These are phyloP conservation scores for Xylaria sp. DNA, from an alignment of 2,329 filamentous ascomycete species.

Conservation along the genomic window DNA sequence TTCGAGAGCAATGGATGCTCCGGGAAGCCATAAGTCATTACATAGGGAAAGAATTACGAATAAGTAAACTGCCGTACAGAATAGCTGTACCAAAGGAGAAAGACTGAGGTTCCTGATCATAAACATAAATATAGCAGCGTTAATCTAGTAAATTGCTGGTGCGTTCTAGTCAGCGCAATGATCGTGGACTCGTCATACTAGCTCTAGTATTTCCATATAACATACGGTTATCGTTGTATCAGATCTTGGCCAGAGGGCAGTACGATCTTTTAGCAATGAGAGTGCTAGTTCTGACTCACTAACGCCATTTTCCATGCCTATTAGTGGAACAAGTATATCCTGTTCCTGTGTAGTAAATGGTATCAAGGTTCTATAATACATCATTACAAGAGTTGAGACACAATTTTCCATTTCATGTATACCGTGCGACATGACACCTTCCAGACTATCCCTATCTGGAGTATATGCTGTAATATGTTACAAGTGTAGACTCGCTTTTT, in stretches of 20 bases:
- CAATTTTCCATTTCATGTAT: conserved; percentile 17
- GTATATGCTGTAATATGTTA: conserved; percentile 17
- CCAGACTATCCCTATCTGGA: conserved; percentile 4
- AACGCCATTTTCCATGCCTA: background rate
- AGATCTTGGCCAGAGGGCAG: background rate
- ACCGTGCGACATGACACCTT: conserved; percentile 18
- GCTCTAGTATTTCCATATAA: background rate
- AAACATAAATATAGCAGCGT: too few relatives aligned
- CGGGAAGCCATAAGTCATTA: background rate
- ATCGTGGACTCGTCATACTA: background rate
- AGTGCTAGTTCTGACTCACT: too few relatives aligned
- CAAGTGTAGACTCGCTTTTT: conserved; percentile 14
- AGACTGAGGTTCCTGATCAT: too few relatives aligned
- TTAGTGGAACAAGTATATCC: background rate
- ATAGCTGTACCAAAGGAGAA: too few relatives aligned
- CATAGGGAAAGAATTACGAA: too few relatives aligned
- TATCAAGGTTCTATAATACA: conserved; percentile 31
- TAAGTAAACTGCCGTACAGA: too few relatives aligned
- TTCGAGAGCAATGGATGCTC: conserved; percentile 5
- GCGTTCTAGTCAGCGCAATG: background rate
- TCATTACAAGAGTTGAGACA: conserved; percentile 25
- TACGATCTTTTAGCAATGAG: background rate
- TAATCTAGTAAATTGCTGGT: background rate
- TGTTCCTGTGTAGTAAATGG: conserved; percentile 17
- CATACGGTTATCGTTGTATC: too few relatives aligned